Base-by-base conservation (phyloP, 2,329 filamentous ascomycete genomes). In the Botrytis fabae region DNA sequence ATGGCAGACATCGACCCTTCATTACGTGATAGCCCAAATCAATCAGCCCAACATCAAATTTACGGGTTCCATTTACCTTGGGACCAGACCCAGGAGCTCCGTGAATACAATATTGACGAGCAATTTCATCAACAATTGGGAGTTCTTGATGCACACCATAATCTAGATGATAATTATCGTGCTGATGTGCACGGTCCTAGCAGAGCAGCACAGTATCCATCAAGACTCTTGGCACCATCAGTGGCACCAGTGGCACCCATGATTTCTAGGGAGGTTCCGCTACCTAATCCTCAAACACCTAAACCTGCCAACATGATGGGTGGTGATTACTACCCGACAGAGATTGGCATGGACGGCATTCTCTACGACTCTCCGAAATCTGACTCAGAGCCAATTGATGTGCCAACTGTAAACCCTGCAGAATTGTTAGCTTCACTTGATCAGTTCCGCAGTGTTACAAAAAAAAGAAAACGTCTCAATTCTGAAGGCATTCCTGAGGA, bases 1-100 rank as follows among this genome's bases (percentile, higher is more conserved):
- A 76, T 78, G 75, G 74, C 76, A 44, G 76, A 80, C n/a, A 80
- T 80, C 48, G 78, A 80, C 64, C 78, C 79, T 40, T 74, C 73
- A 66, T 78, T 80, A 73, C 76, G 74, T 54, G 71, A 75, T 64
- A 59, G 44, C 10, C 16, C 28, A 38, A 60, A 51, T 28, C n/a
- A 46, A 42, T 64, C 44, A 20, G 32, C 46, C 16, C 69, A 69
- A 25, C 20, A 46, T 57, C 35, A n/a, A 32, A 42, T 16, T 4
- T 59, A 57, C 22, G 57, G 57, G 7, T 38, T 59, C 22, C n/a
- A 69, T 32, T 25, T 25, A 40, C 25, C 32, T 35, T 62, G 65
- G 65, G 10, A 57, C 25, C 65, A 57, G 18, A 69, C 25, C 16
- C 48, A 57, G 18, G n/a, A 57, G 38, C 35, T 25, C 28, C 12